Evolutionary conservation across 1,139 yeast species (phyloP).

Genomic region (Debaryomycetaceae sp.): DNA sequence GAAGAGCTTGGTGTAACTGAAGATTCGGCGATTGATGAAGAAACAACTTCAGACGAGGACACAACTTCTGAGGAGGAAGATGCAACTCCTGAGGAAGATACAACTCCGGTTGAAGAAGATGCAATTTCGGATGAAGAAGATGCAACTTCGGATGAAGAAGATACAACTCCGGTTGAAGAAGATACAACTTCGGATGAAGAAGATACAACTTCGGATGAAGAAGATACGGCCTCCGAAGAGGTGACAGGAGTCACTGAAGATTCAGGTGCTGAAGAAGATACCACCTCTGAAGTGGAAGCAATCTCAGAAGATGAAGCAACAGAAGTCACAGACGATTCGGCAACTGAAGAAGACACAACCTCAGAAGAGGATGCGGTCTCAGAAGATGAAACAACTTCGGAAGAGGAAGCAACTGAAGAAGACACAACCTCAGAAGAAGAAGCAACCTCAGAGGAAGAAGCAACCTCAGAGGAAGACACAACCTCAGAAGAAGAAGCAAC

Average conservation of each 20-base stretch:
- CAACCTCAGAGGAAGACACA: not conserved
- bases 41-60: not conserved
- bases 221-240: not conserved
- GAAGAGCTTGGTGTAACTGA: not conserved
- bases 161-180: not conserved
- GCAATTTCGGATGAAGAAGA: not conserved
- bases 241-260: not conserved
- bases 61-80: not conserved
- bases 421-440: not conserved
- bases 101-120: not conserved
- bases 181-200: not conserved
- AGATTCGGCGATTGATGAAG: not conserved
- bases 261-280: not conserved
- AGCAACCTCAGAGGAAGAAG: not conserved
- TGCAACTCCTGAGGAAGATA: not conserved
- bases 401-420: not conserved
- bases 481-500: not conserved
- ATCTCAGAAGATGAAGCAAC: not conserved
- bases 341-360: not conserved
- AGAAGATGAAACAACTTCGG: not conserved
- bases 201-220: not conserved
- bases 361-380: not conserved
- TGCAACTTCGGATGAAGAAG: not conserved
- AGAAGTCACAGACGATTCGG: not conserved
- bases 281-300: not conserved